Conservation (phyloP, 352 stramenopile species). For the Pythium sp. region DNA sequence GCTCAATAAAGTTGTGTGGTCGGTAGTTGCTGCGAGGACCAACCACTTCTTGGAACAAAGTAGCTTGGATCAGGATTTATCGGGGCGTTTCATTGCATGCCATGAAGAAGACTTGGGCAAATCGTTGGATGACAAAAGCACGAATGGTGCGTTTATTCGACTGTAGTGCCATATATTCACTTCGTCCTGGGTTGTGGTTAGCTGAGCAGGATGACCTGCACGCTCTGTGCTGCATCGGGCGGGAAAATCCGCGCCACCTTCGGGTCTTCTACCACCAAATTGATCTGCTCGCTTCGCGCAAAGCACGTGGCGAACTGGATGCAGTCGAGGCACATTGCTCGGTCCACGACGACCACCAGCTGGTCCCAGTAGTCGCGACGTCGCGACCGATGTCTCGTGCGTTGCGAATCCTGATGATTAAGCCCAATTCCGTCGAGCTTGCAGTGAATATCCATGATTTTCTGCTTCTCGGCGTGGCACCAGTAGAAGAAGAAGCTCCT, state of each 20-base stretch:
- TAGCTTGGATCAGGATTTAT: no score
- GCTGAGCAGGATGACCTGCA: constrained; percentile 2
- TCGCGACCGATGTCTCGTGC: background rate
- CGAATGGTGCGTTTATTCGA: no score
- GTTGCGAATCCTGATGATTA: background rate
- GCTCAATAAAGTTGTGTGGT: no score
- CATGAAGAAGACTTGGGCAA: no score
- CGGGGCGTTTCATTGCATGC: no score
- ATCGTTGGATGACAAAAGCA: no score
- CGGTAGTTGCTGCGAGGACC: no score
- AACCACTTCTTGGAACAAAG: no score
- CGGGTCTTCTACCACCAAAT: constrained; percentile 56
- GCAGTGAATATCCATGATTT: constrained; percentile 68
- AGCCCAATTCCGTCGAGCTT: constrained; percentile 34
- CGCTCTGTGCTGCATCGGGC: constrained; percentile 11
- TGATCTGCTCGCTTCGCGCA: constrained; percentile 34
- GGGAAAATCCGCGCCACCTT: constrained; percentile 40
- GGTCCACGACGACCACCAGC: constrained; percentile 60
- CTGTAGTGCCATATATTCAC: no score
- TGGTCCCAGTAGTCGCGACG: constrained; percentile 40
- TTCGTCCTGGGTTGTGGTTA: background rate
- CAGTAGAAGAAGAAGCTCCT: constrained; percentile 86
- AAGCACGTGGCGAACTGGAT: constrained; percentile 56
- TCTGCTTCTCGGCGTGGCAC: constrained; percentile 87
- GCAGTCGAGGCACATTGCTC: constrained; percentile 75